Evolutionary conservation across 2,329 filamentous ascomycete genomes (phyloP).

Genomic region (Sordariomycetes sp.): DNA sequence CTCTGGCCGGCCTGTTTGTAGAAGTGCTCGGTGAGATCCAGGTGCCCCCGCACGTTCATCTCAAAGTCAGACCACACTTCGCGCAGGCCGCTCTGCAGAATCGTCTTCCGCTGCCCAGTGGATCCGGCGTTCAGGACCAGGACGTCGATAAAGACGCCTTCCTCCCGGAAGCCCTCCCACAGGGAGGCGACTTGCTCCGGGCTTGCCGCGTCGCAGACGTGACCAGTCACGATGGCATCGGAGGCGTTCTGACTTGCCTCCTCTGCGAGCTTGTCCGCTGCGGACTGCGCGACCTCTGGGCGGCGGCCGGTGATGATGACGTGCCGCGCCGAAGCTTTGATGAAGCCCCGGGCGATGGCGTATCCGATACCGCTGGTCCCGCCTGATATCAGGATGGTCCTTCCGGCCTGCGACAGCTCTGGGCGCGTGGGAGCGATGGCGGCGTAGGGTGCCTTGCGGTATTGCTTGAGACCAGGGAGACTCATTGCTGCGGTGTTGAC

Average conservation of each 20-base stretch:
- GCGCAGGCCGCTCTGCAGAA: not conserved
- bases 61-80: not conserved
- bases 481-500: not conserved
- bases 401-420: conserved; percentile 23
- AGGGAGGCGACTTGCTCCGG: conserved; percentile 15
- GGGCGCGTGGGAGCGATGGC: conserved; percentile 20
- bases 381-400: conserved; percentile 53
- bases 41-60: not conserved
- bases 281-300: conserved; percentile 16
- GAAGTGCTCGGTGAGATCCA: not conserved
- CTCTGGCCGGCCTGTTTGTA: not conserved
- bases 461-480: not conserved
- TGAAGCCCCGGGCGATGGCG: conserved; percentile 48
- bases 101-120: conserved; percentile 6
- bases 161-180: conserved; percentile 10
- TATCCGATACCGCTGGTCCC: conserved; percentile 53
- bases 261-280: conserved; percentile 12
- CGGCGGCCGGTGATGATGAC: conserved; percentile 30
- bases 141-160: conserved; percentile 21
- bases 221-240: conserved; percentile 24
- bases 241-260: conserved; percentile 42
- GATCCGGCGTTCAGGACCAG: conserved; percentile 21
- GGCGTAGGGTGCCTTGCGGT: conserved; percentile 14
- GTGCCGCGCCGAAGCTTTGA: conserved; percentile 23
- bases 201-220: conserved; percentile 18